Evolutionary conservation across 208 protist genomes (phyloP).

Genomic region (Trypanosoma caninum): DNA sequence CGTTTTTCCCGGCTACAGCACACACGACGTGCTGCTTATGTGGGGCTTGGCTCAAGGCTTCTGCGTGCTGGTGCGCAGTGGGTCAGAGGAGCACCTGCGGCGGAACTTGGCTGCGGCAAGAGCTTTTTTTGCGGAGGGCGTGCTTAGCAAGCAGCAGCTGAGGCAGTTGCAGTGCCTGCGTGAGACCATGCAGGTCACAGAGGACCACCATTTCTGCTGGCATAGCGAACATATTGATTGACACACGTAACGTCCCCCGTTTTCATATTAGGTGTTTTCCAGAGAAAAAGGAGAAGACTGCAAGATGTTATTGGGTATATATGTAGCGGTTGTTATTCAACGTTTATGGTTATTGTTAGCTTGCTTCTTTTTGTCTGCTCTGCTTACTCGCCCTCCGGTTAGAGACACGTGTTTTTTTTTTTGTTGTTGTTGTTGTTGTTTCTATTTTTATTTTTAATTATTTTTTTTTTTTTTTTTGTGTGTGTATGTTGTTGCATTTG

Average conservation of each 20-base stretch:
- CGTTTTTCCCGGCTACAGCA: conserved; percentile 40
- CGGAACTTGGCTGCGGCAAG: conserved; percentile 36
- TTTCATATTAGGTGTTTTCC: not conserved
- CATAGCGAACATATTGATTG: conserved; percentile 56
- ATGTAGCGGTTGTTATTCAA: no score
- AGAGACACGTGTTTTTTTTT: not conserved
- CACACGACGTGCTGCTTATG: conserved; percentile 60
- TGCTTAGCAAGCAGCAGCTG: conserved; percentile 40
- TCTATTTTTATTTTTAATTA: not conserved
- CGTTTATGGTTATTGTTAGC: not conserved
- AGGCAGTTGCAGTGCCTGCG: conserved; percentile 37
- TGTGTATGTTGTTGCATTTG: not conserved
- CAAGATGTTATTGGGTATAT: no score
- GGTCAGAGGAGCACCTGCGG: conserved; percentile 35
- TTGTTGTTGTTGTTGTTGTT: not conserved
- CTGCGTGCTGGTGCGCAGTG: conserved; percentile 57
- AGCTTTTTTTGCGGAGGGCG: conserved; percentile 36
- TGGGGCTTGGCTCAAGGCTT: conserved; percentile 76
- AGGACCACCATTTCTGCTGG: conserved; percentile 68
- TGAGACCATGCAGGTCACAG: conserved; percentile 34
- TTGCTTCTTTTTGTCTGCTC: not conserved
- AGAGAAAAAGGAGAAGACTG: not conserved
- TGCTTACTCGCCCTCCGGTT: not conserved
- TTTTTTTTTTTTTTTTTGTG: not conserved
- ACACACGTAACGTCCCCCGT: no score